Base-by-base conservation (phyloP, 768 basidiomycete species). In the Cyathus striatus region DNA sequence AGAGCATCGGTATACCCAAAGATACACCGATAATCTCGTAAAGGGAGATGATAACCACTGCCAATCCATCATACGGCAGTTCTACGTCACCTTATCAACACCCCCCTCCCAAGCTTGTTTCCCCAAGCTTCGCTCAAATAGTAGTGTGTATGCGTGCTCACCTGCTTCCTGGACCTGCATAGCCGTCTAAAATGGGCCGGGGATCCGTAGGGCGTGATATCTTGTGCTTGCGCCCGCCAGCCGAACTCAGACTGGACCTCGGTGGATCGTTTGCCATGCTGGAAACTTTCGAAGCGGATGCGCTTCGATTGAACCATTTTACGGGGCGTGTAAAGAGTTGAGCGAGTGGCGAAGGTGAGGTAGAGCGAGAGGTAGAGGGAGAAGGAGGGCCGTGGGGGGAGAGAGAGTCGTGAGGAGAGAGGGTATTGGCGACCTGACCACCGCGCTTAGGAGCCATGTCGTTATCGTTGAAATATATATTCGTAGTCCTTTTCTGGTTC, bases 151-250 rank as follows among this genome's bases (percentile, higher is more conserved):
- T n/a, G n/a, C n/a, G n/a, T 10, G 53, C 81, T 64, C 62, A 83
- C 86, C 72, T 73, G 49, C 75, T 72, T 45, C 70, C 66, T 41
- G 65, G 57, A 27, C 60, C 69, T 22, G 66, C 64, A 50, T 78
- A 77, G 2, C 63, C 66, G 49, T 85, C 79, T 49, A 85, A 61
- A 42, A 90, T 83, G 2, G 86, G 89, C 17, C 88, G 67, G 6
- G 86, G 88, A 53, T 90, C 89, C 4, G 86, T 88, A 1, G 88
- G 88, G 36, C 83, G 80, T 23, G 89, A 90, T 26, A 90, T 91
- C 70, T 88, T 90, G 41, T 79, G 84, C 48, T 84, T 87, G 47
- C 84, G 57, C 34, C 60, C 47, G 3, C 56, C 52, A 5, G 58
- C 60, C 22, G 63, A 64, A 41, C 61, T 58, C 20, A 59, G 49